These are phyloP conservation scores for Termitomyces sp. DNA, from an alignment of 768 basidiomycete species.

Conservation along the genomic window DNA sequence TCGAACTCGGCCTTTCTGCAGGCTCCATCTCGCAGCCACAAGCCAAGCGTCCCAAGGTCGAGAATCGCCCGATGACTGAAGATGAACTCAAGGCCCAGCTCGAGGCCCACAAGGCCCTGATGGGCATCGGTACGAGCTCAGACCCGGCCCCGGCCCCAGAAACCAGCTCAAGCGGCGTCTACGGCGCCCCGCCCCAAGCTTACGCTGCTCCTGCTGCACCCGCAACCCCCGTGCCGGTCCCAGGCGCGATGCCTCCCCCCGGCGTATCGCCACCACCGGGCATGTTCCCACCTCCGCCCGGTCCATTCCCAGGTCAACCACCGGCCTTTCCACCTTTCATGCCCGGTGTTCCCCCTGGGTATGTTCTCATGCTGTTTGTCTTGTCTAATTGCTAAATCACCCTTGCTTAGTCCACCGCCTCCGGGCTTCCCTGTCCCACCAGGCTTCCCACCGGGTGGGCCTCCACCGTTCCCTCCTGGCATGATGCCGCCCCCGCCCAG, in stretches of 20 bases:
- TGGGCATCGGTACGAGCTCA: constrained; percentile 55
- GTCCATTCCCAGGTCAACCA: constrained; percentile 35
- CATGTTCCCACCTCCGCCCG: constrained; percentile 35
- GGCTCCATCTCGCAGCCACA: constrained; percentile 80
- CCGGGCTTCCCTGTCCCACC: constrained; percentile 53
- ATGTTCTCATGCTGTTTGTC: constrained; percentile 18
- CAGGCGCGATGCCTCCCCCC: constrained; percentile 20
- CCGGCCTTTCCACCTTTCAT: constrained; percentile 53
- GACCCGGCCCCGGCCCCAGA: constrained; percentile 33
- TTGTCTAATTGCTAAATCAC: constrained; percentile 10
- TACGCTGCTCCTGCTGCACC: constrained; percentile 50
- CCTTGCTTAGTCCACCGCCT: constrained; percentile 35
- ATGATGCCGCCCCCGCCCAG: constrained; percentile 10
- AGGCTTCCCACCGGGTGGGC: constrained; percentile 32
- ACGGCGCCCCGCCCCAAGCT: constrained; percentile 68
- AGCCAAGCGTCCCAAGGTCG: constrained; percentile 75
- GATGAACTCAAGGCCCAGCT: constrained; percentile 83
- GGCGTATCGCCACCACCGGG: constrained; percentile 34
- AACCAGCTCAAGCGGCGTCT: constrained; percentile 52
- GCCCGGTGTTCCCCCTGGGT: constrained; percentile 40
- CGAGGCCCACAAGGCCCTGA: constrained; percentile 85
- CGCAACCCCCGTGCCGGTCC: constrained; percentile 20
- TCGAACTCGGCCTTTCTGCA: constrained; percentile 81
- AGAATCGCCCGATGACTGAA: constrained; percentile 73
- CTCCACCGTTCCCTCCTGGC: constrained; percentile 21